Evolutionary conservation across 2,329 filamentous ascomycete genomes (phyloP), one percentile per base, ranked within the genome.

Genomic region (Periconia macrospinosa): DNA sequence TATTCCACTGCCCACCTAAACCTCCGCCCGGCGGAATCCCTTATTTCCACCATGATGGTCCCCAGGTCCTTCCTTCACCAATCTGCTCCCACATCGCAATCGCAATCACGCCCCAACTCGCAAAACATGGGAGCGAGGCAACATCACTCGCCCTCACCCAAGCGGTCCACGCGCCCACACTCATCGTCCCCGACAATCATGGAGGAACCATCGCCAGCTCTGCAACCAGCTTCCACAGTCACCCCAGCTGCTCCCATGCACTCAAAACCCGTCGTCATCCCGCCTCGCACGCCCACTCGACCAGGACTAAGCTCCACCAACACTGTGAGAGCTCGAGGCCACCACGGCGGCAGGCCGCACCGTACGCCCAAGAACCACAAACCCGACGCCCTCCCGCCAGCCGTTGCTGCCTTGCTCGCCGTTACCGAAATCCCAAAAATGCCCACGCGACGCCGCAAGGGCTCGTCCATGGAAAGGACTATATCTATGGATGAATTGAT

Each of bases 341-440:
- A 73, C 50, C 58, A 72, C 54, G 63, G 68, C 37, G 62, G 60
- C 51, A 59, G 67, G 27, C 60, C 65, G 5, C 40, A 59, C 55
- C 72, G 64, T 41, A 61, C 57, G 35, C 52, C 57, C 40, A 67
- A 55, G 48, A 68, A 57, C 57, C 77, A 79, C 66, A 72, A 72
- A 59, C 72, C 69, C 54, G 77, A 72, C 61, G 76, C 77, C 10
- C 65, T 85, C 6, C 81, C 81, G 15, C 76, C 79, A n/a, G 78
- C 82, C 19, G 78, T 86, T 47, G 82, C 82, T 23, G 82, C 82
- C 10, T 72, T 87, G 51, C 72, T 87, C 33, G 81, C 84, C 51
- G 79, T 84, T 44, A 87, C 84, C 1, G 73, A 81, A 2, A 86
- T 87, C 46, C 84, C 83, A 2, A 78, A 79, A 18, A 81, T 80